phyloP scores from a whole-genome alignment of 2,329 filamentous ascomycete species.

The Microdochium paspali region DNA sequence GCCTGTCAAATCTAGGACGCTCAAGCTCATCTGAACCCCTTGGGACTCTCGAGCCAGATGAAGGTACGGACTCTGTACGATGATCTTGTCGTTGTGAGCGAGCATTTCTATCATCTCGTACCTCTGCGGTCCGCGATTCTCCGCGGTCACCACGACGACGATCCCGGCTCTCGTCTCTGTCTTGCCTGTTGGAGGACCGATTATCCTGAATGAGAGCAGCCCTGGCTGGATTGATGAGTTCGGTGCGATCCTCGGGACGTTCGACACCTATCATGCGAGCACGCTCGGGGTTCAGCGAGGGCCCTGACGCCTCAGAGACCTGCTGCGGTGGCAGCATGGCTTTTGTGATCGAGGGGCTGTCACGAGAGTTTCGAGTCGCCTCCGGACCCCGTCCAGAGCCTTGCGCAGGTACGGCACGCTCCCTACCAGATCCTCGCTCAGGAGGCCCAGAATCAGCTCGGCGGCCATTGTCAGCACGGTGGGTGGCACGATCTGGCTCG shows the following conservation, averaged over 20 bases:
- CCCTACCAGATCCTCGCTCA: constrained; percentile 26
- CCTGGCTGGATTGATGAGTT: constrained; percentile 37
- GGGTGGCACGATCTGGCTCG: constrained; percentile 27
- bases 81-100: constrained; percentile 30
- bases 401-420: constrained; percentile 19
- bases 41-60: constrained; percentile 12
- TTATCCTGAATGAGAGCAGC: constrained; percentile 33
- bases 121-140: constrained; percentile 25
- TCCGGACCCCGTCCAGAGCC: constrained; percentile 15
- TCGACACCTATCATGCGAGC: constrained; percentile 33
- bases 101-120: constrained; percentile 36
- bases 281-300: constrained; percentile 45
- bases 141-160: constrained; percentile 27
- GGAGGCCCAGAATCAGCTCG: constrained; percentile 20
- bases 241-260: constrained; percentile 24
- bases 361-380: constrained; percentile 12
- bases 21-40: constrained; percentile 29
- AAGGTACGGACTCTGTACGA: constrained; percentile 15
- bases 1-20: constrained; percentile 27
- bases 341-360: constrained; percentile 16
- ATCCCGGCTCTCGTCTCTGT: constrained; percentile 35
- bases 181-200: constrained; percentile 23
- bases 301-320: constrained; percentile 24
- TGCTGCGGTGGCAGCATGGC: constrained; percentile 18
- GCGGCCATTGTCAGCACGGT: constrained; percentile 13